Conservation (phyloP, 2,329 filamentous ascomycete species). For the Xylariomycetidae sp. region DNA sequence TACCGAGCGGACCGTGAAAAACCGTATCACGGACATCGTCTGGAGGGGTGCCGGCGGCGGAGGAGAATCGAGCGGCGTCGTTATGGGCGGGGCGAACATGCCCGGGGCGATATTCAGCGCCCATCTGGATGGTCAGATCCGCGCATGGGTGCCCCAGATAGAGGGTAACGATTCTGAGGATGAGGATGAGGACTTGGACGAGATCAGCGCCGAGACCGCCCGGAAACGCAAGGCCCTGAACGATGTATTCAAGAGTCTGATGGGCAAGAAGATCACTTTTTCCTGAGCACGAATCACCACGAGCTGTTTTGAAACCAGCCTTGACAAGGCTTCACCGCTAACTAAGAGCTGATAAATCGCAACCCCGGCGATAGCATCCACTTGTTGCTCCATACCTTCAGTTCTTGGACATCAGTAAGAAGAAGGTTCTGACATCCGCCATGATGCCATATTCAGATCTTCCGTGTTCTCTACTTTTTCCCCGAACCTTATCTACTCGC, state of each 20-base stretch:
- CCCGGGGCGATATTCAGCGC: constrained; percentile 65
- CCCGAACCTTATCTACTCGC: too few relatives aligned
- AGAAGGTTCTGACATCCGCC: too few relatives aligned
- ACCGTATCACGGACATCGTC: constrained; percentile 66
- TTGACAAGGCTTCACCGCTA: too few relatives aligned
- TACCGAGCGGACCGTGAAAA: constrained; percentile 52
- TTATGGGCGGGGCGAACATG: constrained; percentile 51
- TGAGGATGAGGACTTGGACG: constrained; percentile 35
- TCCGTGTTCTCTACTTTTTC: too few relatives aligned
- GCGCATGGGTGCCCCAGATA: constrained; percentile 64
- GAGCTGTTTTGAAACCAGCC: too few relatives aligned
- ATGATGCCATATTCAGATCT: too few relatives aligned
- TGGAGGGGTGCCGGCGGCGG: constrained; percentile 64
- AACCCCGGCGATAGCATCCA: too few relatives aligned
- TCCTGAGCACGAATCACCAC: too few relatives aligned
- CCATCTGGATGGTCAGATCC: constrained; percentile 78
- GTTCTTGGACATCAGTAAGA: too few relatives aligned
- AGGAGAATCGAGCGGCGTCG: constrained; percentile 49
- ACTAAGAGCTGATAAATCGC: too few relatives aligned
- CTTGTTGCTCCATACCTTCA: too few relatives aligned
- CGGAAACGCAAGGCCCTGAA: constrained; percentile 74
- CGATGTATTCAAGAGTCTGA: constrained; percentile 72
- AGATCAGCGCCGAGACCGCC: constrained; percentile 43
- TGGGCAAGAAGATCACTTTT: constrained; percentile 65
- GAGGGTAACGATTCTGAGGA: constrained; percentile 45